Base-by-base conservation (phyloP, 768 basidiomycete species). In the Boletellus emodensis region DNA sequence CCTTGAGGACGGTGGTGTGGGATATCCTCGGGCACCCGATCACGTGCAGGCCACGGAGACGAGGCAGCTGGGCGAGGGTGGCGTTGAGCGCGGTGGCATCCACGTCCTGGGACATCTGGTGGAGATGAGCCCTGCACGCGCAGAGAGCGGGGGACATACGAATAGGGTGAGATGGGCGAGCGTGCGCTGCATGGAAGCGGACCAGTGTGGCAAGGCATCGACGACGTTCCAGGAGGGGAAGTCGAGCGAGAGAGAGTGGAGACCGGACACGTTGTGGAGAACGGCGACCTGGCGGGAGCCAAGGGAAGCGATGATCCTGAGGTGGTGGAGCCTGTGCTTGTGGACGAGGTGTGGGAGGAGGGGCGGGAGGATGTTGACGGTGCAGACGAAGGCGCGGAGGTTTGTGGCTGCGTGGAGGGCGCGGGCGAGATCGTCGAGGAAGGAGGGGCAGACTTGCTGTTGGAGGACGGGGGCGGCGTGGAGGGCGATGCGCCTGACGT, bases 401-500 rank as follows among this genome's bases (percentile, higher is more conserved):
- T 83, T 86, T 3, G 63, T 60, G 61, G 81, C 81, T 1, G 77
- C 55, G 4, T 56, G 52, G 22, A 90, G 59, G 0, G 82, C 75
- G 12, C 71, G 64, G 3, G 69, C 61, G 61, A 80, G 81, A 52
- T 85, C 80, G 5, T 59, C 53, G 24, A 87, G 61, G 53, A 89
- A 87, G 0, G 42, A 53, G 1, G 81, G 75, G 54, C 78, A 63
- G 28, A 61, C 53, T 13, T 68, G 60, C 15, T 65, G 57, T 14
- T 74, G 76, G 10, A 73, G 47, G 1, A 56, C 46, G 3, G 82
- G 84, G 0, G 79, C 71, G 2, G 69, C 65, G 18, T 76, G 72
- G 14, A 87, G 72, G 36, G 84, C 83, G 50, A 87, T 77, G 57
- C 68, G 72, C 32, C 77, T 78, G 22, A 86, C 83, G 57, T 87